A percentile compares a stretch with the other conserved stretches of the same genome.
These are phyloP conservation scores for Phialocephala sp. DNA, from an alignment of 2,329 filamentous ascomycete genomes.

Conservation along the genomic window DNA sequence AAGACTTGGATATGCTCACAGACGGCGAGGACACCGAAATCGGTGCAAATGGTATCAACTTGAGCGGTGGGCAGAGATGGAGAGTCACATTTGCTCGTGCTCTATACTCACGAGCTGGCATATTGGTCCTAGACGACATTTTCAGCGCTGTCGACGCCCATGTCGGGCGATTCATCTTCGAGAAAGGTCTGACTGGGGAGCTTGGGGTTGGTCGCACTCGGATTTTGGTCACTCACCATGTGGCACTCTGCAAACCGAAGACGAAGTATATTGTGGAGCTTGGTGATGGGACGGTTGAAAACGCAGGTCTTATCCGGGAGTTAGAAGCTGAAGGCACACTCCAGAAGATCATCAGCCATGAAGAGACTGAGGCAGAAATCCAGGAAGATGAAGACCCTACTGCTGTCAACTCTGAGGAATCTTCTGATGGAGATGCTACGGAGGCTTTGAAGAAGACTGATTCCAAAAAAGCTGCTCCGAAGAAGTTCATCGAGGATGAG, in stretches of 20 bases:
- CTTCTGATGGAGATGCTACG: slow-evolving; percentile 50
- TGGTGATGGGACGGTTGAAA: slow-evolving; percentile 68
- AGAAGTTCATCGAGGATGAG: slow-evolving; percentile 80
- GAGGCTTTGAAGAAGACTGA: slow-evolving; percentile 55
- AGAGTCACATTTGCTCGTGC: slow-evolving; percentile 80
- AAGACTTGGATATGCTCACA: slow-evolving; percentile 76
- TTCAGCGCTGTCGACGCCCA: slow-evolving; percentile 83
- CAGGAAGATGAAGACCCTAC: slow-evolving; percentile 57
- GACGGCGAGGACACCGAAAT: slow-evolving; percentile 84
- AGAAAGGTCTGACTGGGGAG: slow-evolving; percentile 74
- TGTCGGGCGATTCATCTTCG: slow-evolving; percentile 79
- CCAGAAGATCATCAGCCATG: slow-evolving; percentile 62
- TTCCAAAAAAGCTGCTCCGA: slow-evolving; percentile 55
- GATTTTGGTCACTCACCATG: slow-evolving; percentile 82
- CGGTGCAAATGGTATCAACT: slow-evolving; percentile 82
- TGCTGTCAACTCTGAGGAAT: slow-evolving; percentile 60
- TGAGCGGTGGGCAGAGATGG: slow-evolving; percentile 86
- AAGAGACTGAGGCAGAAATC: slow-evolving; percentile 53
- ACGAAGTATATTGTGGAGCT: slow-evolving; percentile 78
- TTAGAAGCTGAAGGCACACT: slow-evolving; percentile 62
- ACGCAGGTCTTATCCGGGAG: slow-evolving; percentile 70
- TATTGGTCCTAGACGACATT: slow-evolving; percentile 81
- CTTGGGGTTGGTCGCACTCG: slow-evolving; percentile 73
- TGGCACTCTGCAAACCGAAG: slow-evolving; percentile 71
- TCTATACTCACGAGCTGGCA: slow-evolving; percentile 77